A percentile compares a stretch with the other conserved stretches of the same genome.
Conservation (phyloP, 257 asterid genomes). For the Fraxinus anomala region DNA sequence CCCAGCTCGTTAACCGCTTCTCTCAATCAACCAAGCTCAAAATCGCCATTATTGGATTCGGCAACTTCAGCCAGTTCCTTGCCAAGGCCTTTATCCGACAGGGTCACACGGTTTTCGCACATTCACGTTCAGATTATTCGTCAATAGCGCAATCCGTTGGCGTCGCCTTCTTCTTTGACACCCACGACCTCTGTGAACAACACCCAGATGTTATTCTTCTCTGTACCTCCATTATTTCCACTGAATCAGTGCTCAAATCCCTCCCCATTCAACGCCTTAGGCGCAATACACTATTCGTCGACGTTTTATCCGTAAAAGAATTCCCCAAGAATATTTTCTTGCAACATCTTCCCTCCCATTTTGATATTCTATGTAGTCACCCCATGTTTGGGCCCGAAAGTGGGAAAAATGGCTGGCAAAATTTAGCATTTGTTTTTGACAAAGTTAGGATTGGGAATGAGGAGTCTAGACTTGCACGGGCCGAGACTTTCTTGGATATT, state of each 20-base stretch:
- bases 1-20: slow-evolving; percentile 42
- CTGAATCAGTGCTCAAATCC: slow-evolving; percentile 57
- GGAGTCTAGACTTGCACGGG: slow-evolving; percentile 48
- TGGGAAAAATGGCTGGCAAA: slow-evolving; percentile 69
- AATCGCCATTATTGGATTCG: slow-evolving; percentile 70
- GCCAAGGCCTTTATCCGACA: slow-evolving; percentile 63
- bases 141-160: slow-evolving; percentile 51
- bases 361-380: slow-evolving; percentile 80
- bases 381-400: slow-evolving; percentile 96
- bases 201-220: slow-evolving; percentile 74
- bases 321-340: slow-evolving; percentile 66
- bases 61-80: slow-evolving; percentile 77
- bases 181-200: slow-evolving; percentile 68
- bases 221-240: slow-evolving; percentile 67
- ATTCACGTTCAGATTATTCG: slow-evolving; percentile 56
- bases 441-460: slow-evolving; percentile 70
- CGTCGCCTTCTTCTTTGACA: slow-evolving; percentile 57
- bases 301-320: slow-evolving; percentile 68
- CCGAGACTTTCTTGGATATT: slow-evolving; percentile 55
- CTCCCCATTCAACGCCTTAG: slow-evolving; percentile 62
- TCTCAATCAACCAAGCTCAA: slow-evolving; percentile 54
- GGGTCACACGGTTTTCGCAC: slow-evolving; percentile 63
- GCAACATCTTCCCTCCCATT: slow-evolving; percentile 58
- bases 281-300: slow-evolving; percentile 69
- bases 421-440: slow-evolving; percentile 64